Evolutionary conservation across 495 filamentous ascomycete species (phyloP), one percentile per base, ranked within the genome.

Genomic region (Aspergillus sclerotiicarbonarius): DNA sequence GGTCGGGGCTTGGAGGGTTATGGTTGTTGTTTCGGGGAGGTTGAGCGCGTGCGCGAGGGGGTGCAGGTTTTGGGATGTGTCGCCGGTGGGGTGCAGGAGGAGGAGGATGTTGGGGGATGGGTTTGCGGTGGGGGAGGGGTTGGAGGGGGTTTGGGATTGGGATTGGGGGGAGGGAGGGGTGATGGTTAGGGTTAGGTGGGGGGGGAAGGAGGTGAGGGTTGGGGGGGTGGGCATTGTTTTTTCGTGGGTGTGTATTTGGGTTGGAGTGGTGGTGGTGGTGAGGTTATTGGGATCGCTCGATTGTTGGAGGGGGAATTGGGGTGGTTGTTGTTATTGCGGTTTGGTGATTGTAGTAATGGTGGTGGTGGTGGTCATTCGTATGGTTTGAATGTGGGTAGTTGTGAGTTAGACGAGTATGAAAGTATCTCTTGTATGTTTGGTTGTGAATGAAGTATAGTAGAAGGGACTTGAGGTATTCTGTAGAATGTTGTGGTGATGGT

Each of bases 1-100:
- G n/a, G 72, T 77, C 0, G 87, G 85, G 0, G 84, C 94, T 67
- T 86, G 87, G 25, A 98, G 69, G 4, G 91, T 83, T 33, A 98
- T 79, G 64, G 84, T 82, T 30, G 83, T 80, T 43, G 95, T 94
- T 65, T 91, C 89, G 0, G 92, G 91, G 12, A 97, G 84, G 43
- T 81, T 70, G n/a, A 97, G 72, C 60, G 85, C 83, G n/a, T 74
- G 73, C 37, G 83, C 90, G 57, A 97, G 86, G n/a, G 71, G 61
- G 51, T 84, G 78, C 76, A 96, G 96, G 12, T 87, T 75, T 3
- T 65, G 58, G 39, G 88, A 78, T 15, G 82, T 84, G 71, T 97
- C 93, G 31, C 94, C 94, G 3, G 98, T 82, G 54, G 93, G 92
- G 73, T 98, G 93, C 43, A 97, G 85, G 49, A 97, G 84, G 68